These are phyloP conservation scores for Arachis hypogaea DNA, from an alignment of 306 rosid genomes.

Conservation along the genomic window DNA sequence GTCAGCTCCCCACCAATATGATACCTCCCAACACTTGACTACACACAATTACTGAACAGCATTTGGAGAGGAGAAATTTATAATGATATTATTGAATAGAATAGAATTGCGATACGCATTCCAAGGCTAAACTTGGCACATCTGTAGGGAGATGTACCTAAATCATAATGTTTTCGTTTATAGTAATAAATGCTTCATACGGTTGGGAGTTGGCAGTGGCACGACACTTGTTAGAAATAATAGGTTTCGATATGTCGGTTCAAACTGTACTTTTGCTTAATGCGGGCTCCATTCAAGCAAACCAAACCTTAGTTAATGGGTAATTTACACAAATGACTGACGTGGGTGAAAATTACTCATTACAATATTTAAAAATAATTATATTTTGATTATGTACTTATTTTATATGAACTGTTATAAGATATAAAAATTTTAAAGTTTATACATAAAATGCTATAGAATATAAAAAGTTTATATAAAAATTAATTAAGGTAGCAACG, in stretches of 20 bases:
- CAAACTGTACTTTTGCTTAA: constrained; percentile 5
- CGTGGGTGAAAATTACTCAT: too few relatives aligned
- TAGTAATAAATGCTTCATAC: constrained; percentile 23
- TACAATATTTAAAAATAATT: too few relatives aligned
- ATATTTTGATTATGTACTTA: too few relatives aligned
- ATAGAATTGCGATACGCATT: neutral
- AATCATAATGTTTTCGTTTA: neutral
- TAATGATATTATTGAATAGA: neutral
- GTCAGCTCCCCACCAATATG: constrained; percentile 15
- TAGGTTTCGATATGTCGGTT: neutral
- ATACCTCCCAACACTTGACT: neutral
- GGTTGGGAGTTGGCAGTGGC: constrained; percentile 35
- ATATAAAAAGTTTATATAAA: too few relatives aligned
- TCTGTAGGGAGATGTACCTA: neutral
- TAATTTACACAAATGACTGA: too few relatives aligned
- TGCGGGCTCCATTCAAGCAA: neutral
- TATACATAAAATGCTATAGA: too few relatives aligned
- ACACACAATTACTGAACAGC: too few relatives aligned
- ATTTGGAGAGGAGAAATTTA: neutral
- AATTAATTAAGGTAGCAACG: too few relatives aligned
- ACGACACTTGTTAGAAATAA: neutral
- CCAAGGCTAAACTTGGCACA: neutral
- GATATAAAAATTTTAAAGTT: too few relatives aligned
- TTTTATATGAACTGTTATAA: too few relatives aligned
- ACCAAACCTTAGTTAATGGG: neutral